These are phyloP conservation scores for Cladosporium phlei DNA, from an alignment of 2,329 filamentous ascomycete species.

Conservation along the genomic window DNA sequence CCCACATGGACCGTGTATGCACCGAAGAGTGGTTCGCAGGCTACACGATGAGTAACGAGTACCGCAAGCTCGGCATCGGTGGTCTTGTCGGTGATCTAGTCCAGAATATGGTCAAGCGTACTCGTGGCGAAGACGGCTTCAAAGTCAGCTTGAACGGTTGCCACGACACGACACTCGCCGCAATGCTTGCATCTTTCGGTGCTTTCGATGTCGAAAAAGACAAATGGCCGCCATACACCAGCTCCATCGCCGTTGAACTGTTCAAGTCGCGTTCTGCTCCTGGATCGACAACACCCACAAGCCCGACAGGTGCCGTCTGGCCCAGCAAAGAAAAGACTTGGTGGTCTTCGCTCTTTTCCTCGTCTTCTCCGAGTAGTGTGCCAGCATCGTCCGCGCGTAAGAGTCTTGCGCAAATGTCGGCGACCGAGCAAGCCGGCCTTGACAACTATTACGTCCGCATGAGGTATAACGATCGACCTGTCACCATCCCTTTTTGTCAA, in stretches of 20 bases:
- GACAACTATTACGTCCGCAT: conserved; percentile 82
- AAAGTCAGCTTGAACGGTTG: conserved; percentile 79
- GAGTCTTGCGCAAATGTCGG: conserved; percentile 51
- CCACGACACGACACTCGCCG: conserved; percentile 89
- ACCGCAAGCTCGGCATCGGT: conserved; percentile 84
- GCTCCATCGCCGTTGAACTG: conserved; percentile 84
- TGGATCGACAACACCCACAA: conserved; percentile 24
- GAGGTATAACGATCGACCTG: conserved; percentile 81
- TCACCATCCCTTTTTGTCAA: conserved; percentile 78
- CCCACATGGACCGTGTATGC: conserved; percentile 66
- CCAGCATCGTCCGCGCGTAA: conserved; percentile 42
- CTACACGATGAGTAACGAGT: conserved; percentile 78
- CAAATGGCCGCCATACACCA: conserved; percentile 89
- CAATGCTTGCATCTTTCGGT: conserved; percentile 70
- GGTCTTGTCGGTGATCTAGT: conserved; percentile 78
- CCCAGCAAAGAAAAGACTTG: conserved; percentile 23
- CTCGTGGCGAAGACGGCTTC: conserved; percentile 48
- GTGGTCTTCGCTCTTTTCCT: conserved; percentile 27
- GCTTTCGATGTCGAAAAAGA: conserved; percentile 61
- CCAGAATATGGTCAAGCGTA: conserved; percentile 43
- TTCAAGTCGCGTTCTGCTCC: conserved; percentile 54
- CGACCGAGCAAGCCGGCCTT: conserved; percentile 55
- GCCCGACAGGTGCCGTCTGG: conserved; percentile 16
- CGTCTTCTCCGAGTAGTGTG: not conserved
- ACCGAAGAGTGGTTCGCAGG: conserved; percentile 93